A percentile compares a stretch with the other conserved stretches of the same genome.
Evolutionary conservation across 257 asterid genomes (phyloP).

Genomic region (Rubia yunnanensis): DNA sequence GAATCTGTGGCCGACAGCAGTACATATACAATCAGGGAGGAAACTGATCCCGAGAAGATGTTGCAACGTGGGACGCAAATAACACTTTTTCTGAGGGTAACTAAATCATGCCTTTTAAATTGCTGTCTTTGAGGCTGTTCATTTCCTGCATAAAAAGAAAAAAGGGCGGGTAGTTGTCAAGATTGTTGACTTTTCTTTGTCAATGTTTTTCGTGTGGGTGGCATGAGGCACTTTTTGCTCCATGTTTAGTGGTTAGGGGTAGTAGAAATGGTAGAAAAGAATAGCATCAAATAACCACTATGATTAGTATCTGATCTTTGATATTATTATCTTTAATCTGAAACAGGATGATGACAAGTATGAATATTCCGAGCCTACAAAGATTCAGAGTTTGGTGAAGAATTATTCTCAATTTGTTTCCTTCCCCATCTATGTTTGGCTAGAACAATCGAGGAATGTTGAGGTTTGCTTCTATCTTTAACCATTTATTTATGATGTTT

Average conservation of each 20-base stretch:
- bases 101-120: not conserved
- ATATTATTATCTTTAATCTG: not conserved
- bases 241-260: not conserved
- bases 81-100: conserved; percentile 87
- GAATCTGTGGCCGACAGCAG: conserved; percentile 89
- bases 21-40: conserved; percentile 73
- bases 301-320: conserved; percentile 1
- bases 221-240: not conserved
- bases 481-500: not conserved
- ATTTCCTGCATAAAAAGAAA: not conserved
- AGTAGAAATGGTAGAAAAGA: not conserved
- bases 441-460: conserved; percentile 80
- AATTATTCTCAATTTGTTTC: conserved; percentile 93
- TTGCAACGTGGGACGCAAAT: conserved; percentile 80
- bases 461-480: conserved; percentile 45
- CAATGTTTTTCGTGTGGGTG: not conserved
- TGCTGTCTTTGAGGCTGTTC: not conserved
- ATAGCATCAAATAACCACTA: not conserved
- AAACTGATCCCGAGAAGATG: conserved; percentile 61
- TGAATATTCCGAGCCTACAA: conserved; percentile 76
- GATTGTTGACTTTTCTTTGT: not conserved
- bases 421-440: conserved; percentile 92
- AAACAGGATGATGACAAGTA: conserved; percentile 89
- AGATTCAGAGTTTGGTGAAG: conserved; percentile 86
- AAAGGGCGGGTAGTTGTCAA: too few species aligned